A percentile compares a stretch with the other conserved stretches of the same genome.
Conservation (phyloP, 2,329 filamentous ascomycete genomes). For the Ceratocystis harringtonii region DNA sequence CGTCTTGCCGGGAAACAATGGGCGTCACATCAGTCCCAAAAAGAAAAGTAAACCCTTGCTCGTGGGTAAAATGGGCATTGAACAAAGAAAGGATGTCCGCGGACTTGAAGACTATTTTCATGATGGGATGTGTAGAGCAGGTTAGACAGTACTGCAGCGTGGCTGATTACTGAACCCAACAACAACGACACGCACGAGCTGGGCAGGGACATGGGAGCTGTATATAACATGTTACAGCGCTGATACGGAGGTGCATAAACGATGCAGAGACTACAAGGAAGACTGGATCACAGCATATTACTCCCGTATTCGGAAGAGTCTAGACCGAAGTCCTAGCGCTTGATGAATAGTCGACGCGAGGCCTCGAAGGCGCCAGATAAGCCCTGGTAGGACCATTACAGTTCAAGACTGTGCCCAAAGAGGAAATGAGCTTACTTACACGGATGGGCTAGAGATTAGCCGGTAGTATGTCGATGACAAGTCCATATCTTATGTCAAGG, state of each 20-base stretch:
- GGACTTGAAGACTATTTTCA: constrained; percentile 15
- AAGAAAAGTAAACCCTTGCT: constrained; percentile 7
- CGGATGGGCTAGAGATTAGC: not conserved
- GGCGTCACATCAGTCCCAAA: not conserved
- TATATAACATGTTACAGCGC: not conserved
- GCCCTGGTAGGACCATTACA: not conserved
- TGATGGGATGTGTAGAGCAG: not conserved
- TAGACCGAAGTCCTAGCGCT: not conserved
- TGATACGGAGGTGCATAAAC: not conserved
- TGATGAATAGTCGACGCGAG: not conserved
- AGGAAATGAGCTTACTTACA: not conserved
- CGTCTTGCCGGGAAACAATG: constrained; percentile 1
- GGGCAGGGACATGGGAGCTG: not conserved
- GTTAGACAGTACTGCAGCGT: not conserved
- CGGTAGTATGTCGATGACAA: not conserved
- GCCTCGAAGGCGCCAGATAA: not conserved
- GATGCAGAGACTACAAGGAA: not conserved
- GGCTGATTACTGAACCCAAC: not conserved
- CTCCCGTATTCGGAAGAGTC: not conserved
- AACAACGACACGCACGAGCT: not conserved
- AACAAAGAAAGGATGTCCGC: not conserved
- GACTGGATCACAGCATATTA: not conserved
- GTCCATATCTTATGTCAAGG: not conserved
- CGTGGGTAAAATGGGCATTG: constrained; percentile 5
- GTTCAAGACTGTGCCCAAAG: not conserved